phyloP scores from a whole-genome alignment of 164 flowering plant species.

The Tetracentron sinense region DNA sequence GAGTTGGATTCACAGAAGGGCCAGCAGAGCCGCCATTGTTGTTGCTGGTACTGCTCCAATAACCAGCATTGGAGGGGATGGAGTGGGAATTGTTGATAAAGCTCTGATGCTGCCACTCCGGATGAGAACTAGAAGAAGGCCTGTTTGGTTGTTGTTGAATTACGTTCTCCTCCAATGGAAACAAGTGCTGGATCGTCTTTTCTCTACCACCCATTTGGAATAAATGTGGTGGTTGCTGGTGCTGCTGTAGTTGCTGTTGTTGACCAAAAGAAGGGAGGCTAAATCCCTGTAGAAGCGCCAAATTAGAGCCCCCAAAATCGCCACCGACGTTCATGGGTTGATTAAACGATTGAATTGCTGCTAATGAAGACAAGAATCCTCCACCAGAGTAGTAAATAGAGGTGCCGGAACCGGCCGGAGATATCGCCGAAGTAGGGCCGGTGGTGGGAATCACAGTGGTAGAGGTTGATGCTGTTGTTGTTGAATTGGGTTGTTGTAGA shows the following conservation, averaged over 20 bases:
- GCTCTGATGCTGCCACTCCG: slow-evolving; percentile 19
- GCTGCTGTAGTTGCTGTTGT: slow-evolving; percentile 9
- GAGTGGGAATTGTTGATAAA: slow-evolving; percentile 12
- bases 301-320: slow-evolving; percentile 20
- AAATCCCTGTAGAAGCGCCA: slow-evolving; percentile 30
- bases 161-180: slow-evolving; percentile 10
- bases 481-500: background rate
- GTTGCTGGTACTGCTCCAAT: slow-evolving; percentile 11
- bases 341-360: slow-evolving; percentile 27
- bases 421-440: background rate
- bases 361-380: slow-evolving; percentile 32
- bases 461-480: slow-evolving; percentile 2
- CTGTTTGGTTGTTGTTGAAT: slow-evolving; percentile 9
- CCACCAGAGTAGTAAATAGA: slow-evolving; percentile 20
- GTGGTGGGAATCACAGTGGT: background rate
- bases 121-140: slow-evolving; percentile 12
- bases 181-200: background rate
- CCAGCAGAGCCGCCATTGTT: slow-evolving; percentile 7
- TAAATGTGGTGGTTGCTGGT: slow-evolving; percentile 12
- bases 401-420: background rate
- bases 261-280: slow-evolving; percentile 18
- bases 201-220: slow-evolving; percentile 20
- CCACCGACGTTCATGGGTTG: slow-evolving; percentile 19
- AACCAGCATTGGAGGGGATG: slow-evolving; percentile 3
- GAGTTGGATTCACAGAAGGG: slow-evolving; percentile 21